These are phyloP conservation scores for Exophiala calicioides DNA, from an alignment of 2,329 filamentous ascomycete genomes.

Conservation along the genomic window DNA sequence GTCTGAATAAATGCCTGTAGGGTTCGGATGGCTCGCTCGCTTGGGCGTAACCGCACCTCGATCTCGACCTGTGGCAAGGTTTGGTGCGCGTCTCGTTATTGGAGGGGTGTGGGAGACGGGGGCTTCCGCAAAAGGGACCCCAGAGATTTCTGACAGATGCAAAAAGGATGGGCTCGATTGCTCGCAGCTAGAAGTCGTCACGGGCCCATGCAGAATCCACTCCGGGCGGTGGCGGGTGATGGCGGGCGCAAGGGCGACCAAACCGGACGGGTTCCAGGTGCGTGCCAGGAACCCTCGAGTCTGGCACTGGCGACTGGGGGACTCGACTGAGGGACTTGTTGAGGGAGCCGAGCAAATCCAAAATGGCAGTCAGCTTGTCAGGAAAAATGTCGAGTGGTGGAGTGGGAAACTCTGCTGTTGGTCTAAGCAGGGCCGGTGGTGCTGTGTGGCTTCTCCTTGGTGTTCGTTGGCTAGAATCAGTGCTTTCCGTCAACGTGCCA, in stretches of 20 bases:
- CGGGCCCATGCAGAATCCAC: constrained; percentile 19
- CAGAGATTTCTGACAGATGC: not conserved
- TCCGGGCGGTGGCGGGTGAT: constrained; percentile 24
- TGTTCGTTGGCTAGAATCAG: no score
- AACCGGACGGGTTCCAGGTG: constrained; percentile 7
- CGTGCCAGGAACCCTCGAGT: constrained; percentile 3
- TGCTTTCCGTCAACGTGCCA: constrained; percentile 13
- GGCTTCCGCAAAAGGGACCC: not conserved
- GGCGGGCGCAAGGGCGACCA: constrained; percentile 25
- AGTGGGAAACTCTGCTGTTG: no score
- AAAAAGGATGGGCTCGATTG: constrained; percentile 7
- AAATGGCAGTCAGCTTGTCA: constrained; percentile 20
- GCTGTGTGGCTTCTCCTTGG: no score
- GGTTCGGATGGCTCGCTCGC: no score
- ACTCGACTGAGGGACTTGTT: not conserved
- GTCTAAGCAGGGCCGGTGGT: not conserved
- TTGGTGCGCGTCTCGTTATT: constrained; percentile 1
- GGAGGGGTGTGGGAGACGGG: no score
- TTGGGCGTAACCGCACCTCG: constrained; percentile 11
- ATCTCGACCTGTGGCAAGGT: constrained; percentile 15
- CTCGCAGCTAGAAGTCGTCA: constrained; percentile 16
- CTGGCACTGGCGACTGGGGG: no score
- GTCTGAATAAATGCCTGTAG: no score
- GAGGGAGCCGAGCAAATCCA: constrained; percentile 15
- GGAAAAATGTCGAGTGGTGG: not conserved